phyloP scores from a whole-genome alignment of 2,329 filamentous ascomycete species.

The Cladosporium austrohemisphaericum region DNA sequence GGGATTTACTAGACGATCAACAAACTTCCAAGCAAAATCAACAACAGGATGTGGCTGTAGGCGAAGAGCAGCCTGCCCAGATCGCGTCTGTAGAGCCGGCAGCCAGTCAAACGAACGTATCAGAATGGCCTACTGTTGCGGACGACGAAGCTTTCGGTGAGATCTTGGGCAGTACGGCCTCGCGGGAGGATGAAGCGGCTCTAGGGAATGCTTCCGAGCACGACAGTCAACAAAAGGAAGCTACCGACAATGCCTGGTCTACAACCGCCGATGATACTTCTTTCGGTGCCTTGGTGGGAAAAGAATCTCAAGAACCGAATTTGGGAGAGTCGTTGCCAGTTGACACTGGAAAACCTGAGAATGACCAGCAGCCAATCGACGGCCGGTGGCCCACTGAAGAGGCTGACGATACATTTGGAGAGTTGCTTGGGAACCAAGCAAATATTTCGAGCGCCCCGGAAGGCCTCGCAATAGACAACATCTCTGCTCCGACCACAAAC shows the following conservation, averaged over 20 bases:
- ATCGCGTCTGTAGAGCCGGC: background rate
- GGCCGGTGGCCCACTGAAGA: slow-evolving; percentile 10
- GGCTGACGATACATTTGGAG: slow-evolving; percentile 14
- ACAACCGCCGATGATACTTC: slow-evolving; percentile 12
- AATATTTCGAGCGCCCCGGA: slow-evolving; percentile 11
- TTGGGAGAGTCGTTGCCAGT: background rate
- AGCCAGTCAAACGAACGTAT: background rate
- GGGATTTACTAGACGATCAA: slow-evolving; percentile 25
- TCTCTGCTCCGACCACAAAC: background rate
- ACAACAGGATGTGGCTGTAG: background rate
- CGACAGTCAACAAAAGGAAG: background rate
- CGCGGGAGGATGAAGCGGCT: background rate
- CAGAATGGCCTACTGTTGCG: slow-evolving; percentile 13
- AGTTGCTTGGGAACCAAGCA: slow-evolving; percentile 9
- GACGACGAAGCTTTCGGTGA: slow-evolving; percentile 22
- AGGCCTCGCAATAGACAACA: slow-evolving; percentile 10
- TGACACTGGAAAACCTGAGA: background rate
- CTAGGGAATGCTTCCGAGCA: background rate
- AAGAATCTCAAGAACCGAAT: background rate
- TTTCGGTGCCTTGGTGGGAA: background rate
- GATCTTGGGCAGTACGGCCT: slow-evolving; percentile 16
- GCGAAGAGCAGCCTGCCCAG: background rate
- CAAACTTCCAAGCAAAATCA: slow-evolving; percentile 2
- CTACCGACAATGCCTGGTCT: slow-evolving; percentile 12
- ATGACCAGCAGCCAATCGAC: background rate